Evolutionary conservation across 371 early-diverging fungal genomes (phyloP).

Genomic region (Circinella umbellata): DNA sequence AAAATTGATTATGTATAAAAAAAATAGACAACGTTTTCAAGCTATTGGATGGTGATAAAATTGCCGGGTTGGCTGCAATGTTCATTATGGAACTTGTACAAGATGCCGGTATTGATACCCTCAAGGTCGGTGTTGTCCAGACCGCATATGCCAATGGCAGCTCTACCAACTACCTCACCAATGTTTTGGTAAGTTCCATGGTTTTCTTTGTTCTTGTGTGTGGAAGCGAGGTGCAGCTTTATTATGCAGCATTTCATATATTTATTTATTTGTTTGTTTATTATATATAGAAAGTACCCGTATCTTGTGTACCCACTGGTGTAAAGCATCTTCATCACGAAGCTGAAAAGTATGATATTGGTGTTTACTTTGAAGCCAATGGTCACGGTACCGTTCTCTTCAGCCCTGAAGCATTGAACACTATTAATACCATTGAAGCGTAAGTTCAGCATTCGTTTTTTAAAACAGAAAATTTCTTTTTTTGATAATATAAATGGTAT

Average conservation of each 20-base stretch:
- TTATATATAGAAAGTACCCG: slow-evolving; percentile 78
- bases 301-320: slow-evolving; percentile 96
- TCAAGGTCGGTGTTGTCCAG: slow-evolving; percentile 97
- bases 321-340: slow-evolving; percentile 99
- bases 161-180: slow-evolving; percentile 90
- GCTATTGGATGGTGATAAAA: slow-evolving; percentile 98
- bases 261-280: too few relatives aligned
- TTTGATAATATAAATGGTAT: neutral
- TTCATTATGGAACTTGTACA: slow-evolving; percentile 89
- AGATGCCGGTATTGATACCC: slow-evolving; percentile 72
- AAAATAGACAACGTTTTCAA: slow-evolving; percentile 74
- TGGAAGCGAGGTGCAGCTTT: too few relatives aligned
- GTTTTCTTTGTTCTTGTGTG: neutral
- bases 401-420: slow-evolving; percentile 79
- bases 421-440: slow-evolving; percentile 76
- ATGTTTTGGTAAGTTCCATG: slow-evolving; percentile 68
- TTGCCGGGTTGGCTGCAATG: slow-evolving; percentile 91
- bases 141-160: slow-evolving; percentile 99
- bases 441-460: slow-evolving; percentile 28
- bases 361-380: slow-evolving; percentile 99
- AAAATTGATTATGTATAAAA: neutral
- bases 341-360: slow-evolving; percentile 96
- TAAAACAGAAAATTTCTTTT: neutral
- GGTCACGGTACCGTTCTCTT: slow-evolving; percentile 99
- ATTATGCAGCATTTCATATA: too few relatives aligned